Base-by-base conservation (phyloP, 768 basidiomycete genomes). In the Trametes coccinea region DNA sequence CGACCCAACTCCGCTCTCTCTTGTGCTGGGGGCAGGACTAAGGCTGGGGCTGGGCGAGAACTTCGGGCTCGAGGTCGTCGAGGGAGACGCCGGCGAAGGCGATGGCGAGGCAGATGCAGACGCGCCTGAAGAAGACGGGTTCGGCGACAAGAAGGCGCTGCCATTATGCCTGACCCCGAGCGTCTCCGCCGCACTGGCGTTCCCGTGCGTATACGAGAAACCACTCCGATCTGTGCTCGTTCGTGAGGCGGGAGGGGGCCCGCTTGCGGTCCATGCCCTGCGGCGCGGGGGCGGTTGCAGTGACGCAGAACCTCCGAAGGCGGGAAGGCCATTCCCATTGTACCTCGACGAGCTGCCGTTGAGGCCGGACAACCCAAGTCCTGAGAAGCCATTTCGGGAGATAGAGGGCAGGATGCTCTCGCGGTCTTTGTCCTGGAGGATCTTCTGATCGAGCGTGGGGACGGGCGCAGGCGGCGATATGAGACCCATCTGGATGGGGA, bases 341-440 rank as follows among this genome's bases (percentile, higher is more conserved):
- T 67, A 55, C 72, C 74, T 34, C 13, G 52, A 44, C 39, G 48
- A 54, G 37, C 75, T 48, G 5, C 58, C 53, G 30, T 51, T 59
- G 6, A 63, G 17, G 10, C 59, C 53, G 4, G 55, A 48, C 29
- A 48, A 13, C 10, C 50, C 53, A 8, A 61, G 31, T 11, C 51
- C 52, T 11, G 59, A 41, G 9, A 27, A 10, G 16, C 48, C 54
- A 34, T 54, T 53, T 8, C 60, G 59, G n/a, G 47, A 30, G n/a
- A 60, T 8, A 0, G 53, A 34, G 3, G 59, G 59, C 11, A 65
- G 43, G 4, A 65, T 14, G 31, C 47, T 57, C 11, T 68, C 66
- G 14, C 66, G 71, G 54, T 79, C 77, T 14, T 73, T 71, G 52
- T 79, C 75, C 53, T 71, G 76, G 22, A 74, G 76, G 59, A 75